Evolutionary conservation across 768 basidiomycete genomes (phyloP), one percentile per base, ranked within the genome.

Genomic region (Boletus sp.): DNA sequence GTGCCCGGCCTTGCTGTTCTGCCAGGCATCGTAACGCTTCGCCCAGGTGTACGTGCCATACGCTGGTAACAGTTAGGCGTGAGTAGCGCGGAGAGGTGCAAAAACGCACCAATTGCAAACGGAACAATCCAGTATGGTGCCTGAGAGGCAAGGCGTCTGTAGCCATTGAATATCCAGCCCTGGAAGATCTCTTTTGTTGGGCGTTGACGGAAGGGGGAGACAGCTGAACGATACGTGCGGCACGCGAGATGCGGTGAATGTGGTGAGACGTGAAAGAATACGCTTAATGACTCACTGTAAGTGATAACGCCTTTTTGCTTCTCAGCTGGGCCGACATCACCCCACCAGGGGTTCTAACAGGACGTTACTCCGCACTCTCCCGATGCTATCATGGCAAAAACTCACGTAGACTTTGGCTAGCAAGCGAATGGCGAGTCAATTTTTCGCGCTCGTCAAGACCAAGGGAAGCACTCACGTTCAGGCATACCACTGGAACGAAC

Each of bases 261-360:
- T 19, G 30, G 43, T 6, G 37, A 42, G 30, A 45, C 10, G 29
- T 7, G 21, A 41, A 45, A 14, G 19, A 21, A 23, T 2, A 38
- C 27, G 5, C 19, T 39, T 30, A 19, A 38, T 9, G 17, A 83
- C 91, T 75, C 65, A 96, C 94, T 80, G 79, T 96, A 97, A 65
- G 78, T 74, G 47, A 82, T 75, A 54, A 95, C 79, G 49, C 93
- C 93, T 74, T 81, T 91, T 66, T 87, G 85, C 69, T 83, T 85
- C 62, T 78, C 78, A 41, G 79, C n/a, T n/a, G n/a, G 75, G 56
- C 81, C 80, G 61, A 78, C 76, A 73, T 88, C 85, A 75, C 93
- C 93, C 93, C 93, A 97, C 93, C 93, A 97, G 48, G 85, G 77
- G 72, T 79, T 88, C 91, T 95, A 68, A 32, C 53, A 44, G 50